Base-by-base conservation (phyloP, 192 early-diverging fungal genomes). In the Jimgerdemannia lactiflua region DNA sequence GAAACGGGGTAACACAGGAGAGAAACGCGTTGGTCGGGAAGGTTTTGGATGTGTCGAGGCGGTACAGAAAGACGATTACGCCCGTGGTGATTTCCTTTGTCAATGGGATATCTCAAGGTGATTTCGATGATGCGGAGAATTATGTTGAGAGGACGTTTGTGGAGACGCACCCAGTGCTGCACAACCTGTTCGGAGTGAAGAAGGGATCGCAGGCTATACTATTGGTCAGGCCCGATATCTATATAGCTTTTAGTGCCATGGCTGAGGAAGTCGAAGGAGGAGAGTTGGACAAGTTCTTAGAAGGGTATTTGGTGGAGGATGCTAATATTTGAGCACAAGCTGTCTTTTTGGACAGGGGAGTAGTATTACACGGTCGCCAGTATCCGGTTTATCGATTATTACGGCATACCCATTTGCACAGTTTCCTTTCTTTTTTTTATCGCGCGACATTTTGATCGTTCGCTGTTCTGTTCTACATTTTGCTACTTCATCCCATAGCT, bases 221-320 rank as follows among this genome's bases (percentile, higher is more conserved):
- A 9, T 18, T 80, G n/a, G 3, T 80, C 3, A 67, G 79, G n/a
- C 79, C 79, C 11, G 79, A 80, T 66, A 70, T 49, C 20, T 80
- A 77, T 71, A 70, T 80, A 4, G 68, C 75, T 17, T 66, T 77
- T 20, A 59, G 49, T 59, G 49, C 49, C 8, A 14, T 2, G 8
- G 49, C 6, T 10, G 49, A 59, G 49, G 49, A 59, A 59, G 14
- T 59, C 14, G 49, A 59, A 59, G 14, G 14, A 0, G 49, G 49
- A 14, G 49, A 59, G 14, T 14, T 59, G 49, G 49, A 59, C 8
- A 59, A 59, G 49, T 59, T 59, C 49, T 14, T 59, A 2, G 49
- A 14, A 59, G 49, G 49, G 49, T 59, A 59, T 59, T 59, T 59
- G 49, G 49, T 59, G 49, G 49, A 59, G 49, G 49, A 59, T 29